phyloP scores from a whole-genome alignment of 345 rosid species.

The Eucalyptus guilfoylei region DNA sequence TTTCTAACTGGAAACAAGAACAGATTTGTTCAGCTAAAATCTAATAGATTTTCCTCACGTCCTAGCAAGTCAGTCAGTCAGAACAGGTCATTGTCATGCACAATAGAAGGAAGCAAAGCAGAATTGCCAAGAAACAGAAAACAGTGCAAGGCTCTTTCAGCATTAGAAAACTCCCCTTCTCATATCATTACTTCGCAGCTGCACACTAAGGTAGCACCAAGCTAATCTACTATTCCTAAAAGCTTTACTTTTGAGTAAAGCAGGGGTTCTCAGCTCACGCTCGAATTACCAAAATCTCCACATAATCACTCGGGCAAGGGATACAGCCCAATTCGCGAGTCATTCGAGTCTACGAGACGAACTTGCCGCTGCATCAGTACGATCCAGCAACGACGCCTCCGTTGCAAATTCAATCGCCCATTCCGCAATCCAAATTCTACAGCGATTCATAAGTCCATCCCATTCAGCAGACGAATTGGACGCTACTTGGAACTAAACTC shows the following conservation, averaged over 20 bases:
- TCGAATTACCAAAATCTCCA: background rate
- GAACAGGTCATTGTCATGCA: background rate
- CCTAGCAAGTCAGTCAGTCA: background rate
- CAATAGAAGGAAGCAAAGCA: background rate
- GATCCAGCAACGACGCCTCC: background rate
- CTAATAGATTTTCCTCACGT: background rate
- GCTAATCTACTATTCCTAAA: background rate
- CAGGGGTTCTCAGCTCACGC: background rate
- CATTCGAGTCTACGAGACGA: background rate
- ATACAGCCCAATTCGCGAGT: background rate
- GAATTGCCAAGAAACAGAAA: background rate
- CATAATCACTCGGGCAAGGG: background rate
- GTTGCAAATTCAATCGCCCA: background rate
- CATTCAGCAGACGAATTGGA: background rate
- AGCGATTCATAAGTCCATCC: fast-evolving
- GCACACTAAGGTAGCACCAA: background rate
- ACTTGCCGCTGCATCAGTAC: background rate
- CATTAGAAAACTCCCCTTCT: background rate
- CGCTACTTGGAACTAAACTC: background rate
- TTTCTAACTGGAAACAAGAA: background rate
- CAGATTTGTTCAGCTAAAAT: background rate
- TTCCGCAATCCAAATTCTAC: background rate
- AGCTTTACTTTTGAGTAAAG: background rate
- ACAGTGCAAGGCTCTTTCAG: background rate
- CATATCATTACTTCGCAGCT: background rate